Evolutionary conservation across 169 alveolate species (phyloP), one percentile per base, ranked within the genome.

Genomic region (Cyclospora cayetanensis): DNA sequence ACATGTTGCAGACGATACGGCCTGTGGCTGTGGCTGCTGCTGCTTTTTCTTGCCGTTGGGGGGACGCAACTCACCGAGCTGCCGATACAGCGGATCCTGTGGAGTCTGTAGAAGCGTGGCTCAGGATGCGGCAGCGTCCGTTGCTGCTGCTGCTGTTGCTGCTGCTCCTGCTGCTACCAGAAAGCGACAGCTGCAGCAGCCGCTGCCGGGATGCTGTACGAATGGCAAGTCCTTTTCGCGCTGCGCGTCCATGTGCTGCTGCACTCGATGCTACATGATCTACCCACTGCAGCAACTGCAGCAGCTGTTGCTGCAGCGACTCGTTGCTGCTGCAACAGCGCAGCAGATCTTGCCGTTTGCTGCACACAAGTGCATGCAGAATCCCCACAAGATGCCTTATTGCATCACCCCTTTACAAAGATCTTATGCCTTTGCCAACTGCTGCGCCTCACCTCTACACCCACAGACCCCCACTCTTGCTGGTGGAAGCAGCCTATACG

Each of bases 91-190:
- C 72, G n/a, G 72, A 60, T 20, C 72, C 72, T 9, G 35, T 60
- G 5, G 72, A 60, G 12, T n/a, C 72, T 20, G n/a, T 12, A 15
- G 15, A 12, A n/a, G n/a, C 5, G 15, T 12, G 35, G 35, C 31
- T 12, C 31, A 60, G 72, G 7, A 60, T 0, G 11, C 60, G 35
- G 27, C 72, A 31, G 72, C 31, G 31, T 20, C n/a, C 27, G 72
- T 31, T 60, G 72, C 72, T 60, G 72, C 72, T 60, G 72, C 34
- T 60, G 72, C 72, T n/a, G 72, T 31, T 60, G 72, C 72, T 60
- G 72, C 34, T 60, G 72, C 72, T n/a, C 35, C 72, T 60, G 72
- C 72, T 60, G 72, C 72, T n/a, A 20, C 72, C 72, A n/a, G 72
- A 60, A 31, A 60, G 72, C 15, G 72, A 60, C 34, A 60, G 72